These are phyloP conservation scores for Kazachstania psychrophila DNA, from an alignment of 805 yeast genomes.

Conservation along the genomic window DNA sequence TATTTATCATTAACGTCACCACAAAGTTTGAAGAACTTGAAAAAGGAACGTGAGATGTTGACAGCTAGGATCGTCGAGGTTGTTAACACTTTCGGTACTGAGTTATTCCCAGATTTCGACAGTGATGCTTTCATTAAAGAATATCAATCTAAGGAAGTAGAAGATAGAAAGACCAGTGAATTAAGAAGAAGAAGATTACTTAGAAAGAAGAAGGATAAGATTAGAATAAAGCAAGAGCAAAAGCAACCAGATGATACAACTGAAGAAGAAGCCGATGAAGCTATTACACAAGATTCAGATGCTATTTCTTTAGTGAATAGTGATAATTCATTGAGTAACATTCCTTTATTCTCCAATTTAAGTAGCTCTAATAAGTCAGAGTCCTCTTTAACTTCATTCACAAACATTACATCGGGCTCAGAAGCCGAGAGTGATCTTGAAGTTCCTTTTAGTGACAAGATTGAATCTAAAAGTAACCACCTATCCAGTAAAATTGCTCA, in stretches of 20 bases:
- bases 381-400: constrained; percentile 24
- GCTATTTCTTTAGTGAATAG: constrained; percentile 34
- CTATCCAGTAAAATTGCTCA: constrained; percentile 20
- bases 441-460: constrained; percentile 3
- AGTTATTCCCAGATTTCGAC: constrained; percentile 78
- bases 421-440: constrained; percentile 20
- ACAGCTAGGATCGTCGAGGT: constrained; percentile 67
- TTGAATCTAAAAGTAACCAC: constrained; percentile 6
- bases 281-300: constrained; percentile 39
- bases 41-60: constrained; percentile 50
- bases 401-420: constrained; percentile 16
- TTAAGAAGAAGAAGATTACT: constrained; percentile 31
- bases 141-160: constrained; percentile 12
- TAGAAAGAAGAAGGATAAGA: constrained; percentile 19
- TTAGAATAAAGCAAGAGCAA: constrained; percentile 7
- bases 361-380: constrained; percentile 13
- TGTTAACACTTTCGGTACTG: constrained; percentile 76
- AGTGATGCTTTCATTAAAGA: constrained; percentile 24
- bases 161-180: constrained; percentile 31
- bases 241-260: constrained; percentile 4
- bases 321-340: constrained; percentile 32
- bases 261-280: constrained; percentile 21
- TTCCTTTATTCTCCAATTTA: constrained; percentile 38
- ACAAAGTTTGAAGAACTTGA: constrained; percentile 47
- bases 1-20: constrained; percentile 56